phyloP scores from a whole-genome alignment of 2,329 filamentous ascomycete genomes.

The Fonsecaea monophora region DNA sequence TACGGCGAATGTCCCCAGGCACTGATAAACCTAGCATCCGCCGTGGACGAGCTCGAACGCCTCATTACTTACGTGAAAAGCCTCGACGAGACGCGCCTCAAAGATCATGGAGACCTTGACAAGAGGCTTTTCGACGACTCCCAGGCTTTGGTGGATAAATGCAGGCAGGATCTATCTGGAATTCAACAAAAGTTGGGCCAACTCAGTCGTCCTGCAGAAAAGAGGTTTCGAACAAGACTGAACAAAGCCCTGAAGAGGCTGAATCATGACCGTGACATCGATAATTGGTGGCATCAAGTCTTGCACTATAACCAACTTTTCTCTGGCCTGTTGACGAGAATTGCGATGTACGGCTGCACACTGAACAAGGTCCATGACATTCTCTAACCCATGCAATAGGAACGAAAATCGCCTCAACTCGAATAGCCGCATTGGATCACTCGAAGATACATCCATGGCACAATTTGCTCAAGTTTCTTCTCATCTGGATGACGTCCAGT shows the following conservation, averaged over 20 bases:
- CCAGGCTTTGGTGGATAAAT: not conserved
- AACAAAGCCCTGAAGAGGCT: not conserved
- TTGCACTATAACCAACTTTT: not conserved
- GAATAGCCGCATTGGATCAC: not conserved
- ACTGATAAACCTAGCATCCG: not conserved
- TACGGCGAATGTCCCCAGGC: not conserved
- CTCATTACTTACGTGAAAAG: not conserved
- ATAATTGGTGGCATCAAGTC: not conserved
- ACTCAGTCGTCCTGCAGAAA: not conserved
- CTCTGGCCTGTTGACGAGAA: not conserved
- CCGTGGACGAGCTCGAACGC: not conserved
- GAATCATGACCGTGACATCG: not conserved
- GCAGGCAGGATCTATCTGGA: not conserved
- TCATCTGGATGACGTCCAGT: not conserved
- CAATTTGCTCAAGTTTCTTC: not conserved
- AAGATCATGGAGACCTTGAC: not conserved
- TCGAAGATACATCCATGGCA: not conserved
- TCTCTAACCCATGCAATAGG: not conserved
- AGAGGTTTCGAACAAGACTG: not conserved
- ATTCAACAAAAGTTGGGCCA: not conserved
- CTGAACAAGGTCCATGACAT: not conserved
- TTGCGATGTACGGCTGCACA: not conserved
- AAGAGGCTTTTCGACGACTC: not conserved
- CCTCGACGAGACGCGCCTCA: slow-evolving; percentile 1
- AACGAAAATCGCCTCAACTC: slow-evolving; percentile 1